Base-by-base conservation (phyloP, 2,329 filamentous ascomycete genomes). In the Ophiognomonia clavigignenti-juglandacearum region DNA sequence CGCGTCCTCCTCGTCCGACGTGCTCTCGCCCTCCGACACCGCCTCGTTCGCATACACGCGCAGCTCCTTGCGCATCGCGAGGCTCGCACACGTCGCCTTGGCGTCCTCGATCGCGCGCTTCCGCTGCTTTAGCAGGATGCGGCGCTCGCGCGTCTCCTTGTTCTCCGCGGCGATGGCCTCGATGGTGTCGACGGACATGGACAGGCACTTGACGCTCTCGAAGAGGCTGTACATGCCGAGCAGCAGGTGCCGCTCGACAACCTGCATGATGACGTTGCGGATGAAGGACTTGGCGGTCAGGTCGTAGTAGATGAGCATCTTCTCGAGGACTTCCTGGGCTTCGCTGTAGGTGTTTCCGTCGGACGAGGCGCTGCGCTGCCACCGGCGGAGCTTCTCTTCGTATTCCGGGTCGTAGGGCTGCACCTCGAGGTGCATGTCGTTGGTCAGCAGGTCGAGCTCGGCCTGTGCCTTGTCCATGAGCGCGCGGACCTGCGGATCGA, bases 221-320 rank as follows among this genome's bases (percentile, higher is more conserved):
- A 77, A 77, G 23, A 77, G 62, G 24, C 69, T 63, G 39, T 75
- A 68, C 70, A 77, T 74, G 24, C 73, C 73, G 32, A 75, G 66
- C 10, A 77, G 64, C 3, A 77, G 61, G 46, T 77, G 73, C 0
- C 73, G 67, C 57, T 77, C 74, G 1, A 74, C 69, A 0, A 77
- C 72, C 49, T 77, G 73, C 0, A 72, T 75, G 45, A 77, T 75
- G 47, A 73, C 67, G 51, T 77, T 77, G 45, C 73, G 66, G 23
- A 73, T 75, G 49, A 75, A 77, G 40, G 71, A 72, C 56, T 74
- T 72, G 6, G 72, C 71, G 2, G 73, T 73, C 8, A 77, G 66
- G 52, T 77, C 73, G 52, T 77, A 77, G 62, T 74, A 77, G 51
- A 77, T 77, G 43, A 77, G 63, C 74, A 76, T 77, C 64, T 77